These are phyloP conservation scores for Candida berthetii DNA, from an alignment of 805 yeast species.

Conservation along the genomic window DNA sequence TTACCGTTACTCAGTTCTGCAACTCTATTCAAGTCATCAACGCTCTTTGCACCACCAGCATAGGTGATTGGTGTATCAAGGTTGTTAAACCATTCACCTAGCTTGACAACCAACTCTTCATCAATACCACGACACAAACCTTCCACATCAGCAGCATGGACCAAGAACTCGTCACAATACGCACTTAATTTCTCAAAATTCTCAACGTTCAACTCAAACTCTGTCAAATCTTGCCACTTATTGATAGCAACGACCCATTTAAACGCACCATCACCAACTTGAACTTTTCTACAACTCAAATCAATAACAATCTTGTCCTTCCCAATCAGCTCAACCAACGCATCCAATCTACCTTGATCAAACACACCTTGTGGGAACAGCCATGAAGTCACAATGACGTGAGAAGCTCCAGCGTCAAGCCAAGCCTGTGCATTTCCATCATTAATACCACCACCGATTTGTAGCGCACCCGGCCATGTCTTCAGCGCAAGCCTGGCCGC, in stretches of 20 bases:
- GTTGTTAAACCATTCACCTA: constrained; percentile 67
- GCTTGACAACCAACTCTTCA: constrained; percentile 57
- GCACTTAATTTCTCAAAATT: constrained; percentile 47
- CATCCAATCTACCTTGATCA: constrained; percentile 42
- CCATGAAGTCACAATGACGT: constrained; percentile 91
- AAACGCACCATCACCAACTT: constrained; percentile 14
- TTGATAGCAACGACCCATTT: constrained; percentile 96
- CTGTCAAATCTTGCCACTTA: constrained; percentile 92
- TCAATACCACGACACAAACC: constrained; percentile 95
- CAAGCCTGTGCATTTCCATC: constrained; percentile 67
- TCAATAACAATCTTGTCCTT: constrained; percentile 73
- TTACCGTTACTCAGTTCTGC: constrained; percentile 63
- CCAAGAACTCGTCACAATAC: constrained; percentile 81
- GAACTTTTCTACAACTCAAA: constrained; percentile 65
- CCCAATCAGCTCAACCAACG: constrained; percentile 53
- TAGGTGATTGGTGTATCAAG: constrained; percentile 69
- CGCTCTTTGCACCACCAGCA: constrained; percentile 92
- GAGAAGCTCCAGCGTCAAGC: constrained; percentile 75
- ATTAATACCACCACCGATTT: constrained; percentile 92
- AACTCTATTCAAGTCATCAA: constrained; percentile 65
- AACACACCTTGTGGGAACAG: constrained; percentile 63
- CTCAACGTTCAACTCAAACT: constrained; percentile 44
- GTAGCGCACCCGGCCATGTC: constrained; percentile 70
- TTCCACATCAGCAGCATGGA: constrained; percentile 98
- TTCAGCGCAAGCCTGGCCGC: constrained; percentile 75